Evolutionary conservation across 2,329 filamentous ascomycete genomes (phyloP).

Genomic region (Sarocladiaceae sp.): DNA sequence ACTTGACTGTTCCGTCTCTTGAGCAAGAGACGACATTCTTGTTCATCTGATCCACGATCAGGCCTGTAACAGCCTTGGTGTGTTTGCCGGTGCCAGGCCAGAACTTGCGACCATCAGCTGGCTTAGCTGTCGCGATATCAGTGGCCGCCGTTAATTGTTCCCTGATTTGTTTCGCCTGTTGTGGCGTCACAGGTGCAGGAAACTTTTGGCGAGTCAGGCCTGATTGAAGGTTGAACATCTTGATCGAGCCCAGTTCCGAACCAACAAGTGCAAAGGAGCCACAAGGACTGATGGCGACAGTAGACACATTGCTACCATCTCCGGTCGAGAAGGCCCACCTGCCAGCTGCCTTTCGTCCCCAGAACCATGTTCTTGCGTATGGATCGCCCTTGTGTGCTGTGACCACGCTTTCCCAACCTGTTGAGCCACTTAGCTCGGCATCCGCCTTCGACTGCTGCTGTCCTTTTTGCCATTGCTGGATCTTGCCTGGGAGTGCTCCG

Average conservation of each 20-base stretch:
- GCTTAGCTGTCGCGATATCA: constrained; percentile 2
- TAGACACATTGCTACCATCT: constrained; percentile 78
- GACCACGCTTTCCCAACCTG: constrained; percentile 95
- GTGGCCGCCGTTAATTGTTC: constrained; percentile 55
- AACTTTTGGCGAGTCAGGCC: constrained; percentile 85
- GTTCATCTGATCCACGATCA: constrained; percentile 87
- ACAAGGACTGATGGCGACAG: constrained; percentile 84
- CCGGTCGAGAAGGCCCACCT: constrained; percentile 88
- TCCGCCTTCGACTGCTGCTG: constrained; percentile 61
- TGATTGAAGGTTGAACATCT: constrained; percentile 97
- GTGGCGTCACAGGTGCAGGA: constrained; percentile 71
- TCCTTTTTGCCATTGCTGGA: constrained; percentile 78
- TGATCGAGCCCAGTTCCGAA: constrained; percentile 75
- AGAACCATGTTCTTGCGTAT: constrained; percentile 93
- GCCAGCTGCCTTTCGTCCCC: constrained; percentile 89
- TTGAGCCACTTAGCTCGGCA: constrained; percentile 69
- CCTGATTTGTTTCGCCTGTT: constrained; percentile 73
- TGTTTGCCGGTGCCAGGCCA: constrained; percentile 65
- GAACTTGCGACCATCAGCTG: constrained; percentile 32
- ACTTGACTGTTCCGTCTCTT: constrained; percentile 89
- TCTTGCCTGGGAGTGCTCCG: constrained; percentile 73
- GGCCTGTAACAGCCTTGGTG: constrained; percentile 75
- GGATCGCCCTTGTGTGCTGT: constrained; percentile 86
- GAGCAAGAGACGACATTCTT: constrained; percentile 81
- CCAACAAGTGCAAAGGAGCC: constrained; percentile 92